Evolutionary conservation across 1,139 yeast genomes (phyloP).

Genomic region (Candida pseudocylindracea): DNA sequence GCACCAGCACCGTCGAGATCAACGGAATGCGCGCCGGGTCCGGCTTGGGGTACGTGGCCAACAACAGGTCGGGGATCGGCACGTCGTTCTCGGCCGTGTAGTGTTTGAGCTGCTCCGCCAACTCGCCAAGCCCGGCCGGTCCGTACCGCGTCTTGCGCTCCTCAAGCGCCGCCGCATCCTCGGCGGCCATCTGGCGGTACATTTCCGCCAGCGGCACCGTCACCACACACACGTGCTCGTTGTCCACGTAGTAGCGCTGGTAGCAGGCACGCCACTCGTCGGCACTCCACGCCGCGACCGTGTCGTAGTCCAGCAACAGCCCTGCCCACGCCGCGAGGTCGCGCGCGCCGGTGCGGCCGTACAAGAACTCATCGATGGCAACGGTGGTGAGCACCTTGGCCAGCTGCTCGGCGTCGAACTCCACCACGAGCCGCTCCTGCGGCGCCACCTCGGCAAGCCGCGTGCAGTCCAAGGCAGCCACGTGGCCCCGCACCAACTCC

Average conservation of each 20-base stretch:
- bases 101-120: constrained; percentile 23
- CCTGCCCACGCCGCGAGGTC: constrained; percentile 32
- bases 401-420: constrained; percentile 44
- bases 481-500: too few relatives aligned
- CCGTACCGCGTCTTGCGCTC: constrained; percentile 33
- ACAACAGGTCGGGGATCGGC: constrained; percentile 50
- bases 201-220: constrained; percentile 54
- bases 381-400: constrained; percentile 38
- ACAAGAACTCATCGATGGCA: constrained; percentile 61
- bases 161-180: constrained; percentile 23
- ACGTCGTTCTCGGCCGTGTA: constrained; percentile 52
- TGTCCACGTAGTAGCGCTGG: constrained; percentile 30
- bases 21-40: constrained; percentile 59
- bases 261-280: constrained; percentile 47
- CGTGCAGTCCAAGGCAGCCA: too few relatives aligned
- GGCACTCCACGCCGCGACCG: constrained; percentile 33
- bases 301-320: constrained; percentile 37
- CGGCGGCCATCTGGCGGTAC: constrained; percentile 27
- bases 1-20: constrained; percentile 43
- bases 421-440: constrained; percentile 39
- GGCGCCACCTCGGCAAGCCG: constrained; percentile 3
- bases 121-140: constrained; percentile 29
- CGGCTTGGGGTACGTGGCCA: constrained; percentile 42
- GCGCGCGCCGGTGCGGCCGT: constrained; percentile 43
- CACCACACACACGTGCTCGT: constrained; percentile 49